A percentile compares a stretch with the other conserved stretches of the same genome.
phyloP scores from a whole-genome alignment of 768 basidiomycete species.

The Suillus lakei region DNA sequence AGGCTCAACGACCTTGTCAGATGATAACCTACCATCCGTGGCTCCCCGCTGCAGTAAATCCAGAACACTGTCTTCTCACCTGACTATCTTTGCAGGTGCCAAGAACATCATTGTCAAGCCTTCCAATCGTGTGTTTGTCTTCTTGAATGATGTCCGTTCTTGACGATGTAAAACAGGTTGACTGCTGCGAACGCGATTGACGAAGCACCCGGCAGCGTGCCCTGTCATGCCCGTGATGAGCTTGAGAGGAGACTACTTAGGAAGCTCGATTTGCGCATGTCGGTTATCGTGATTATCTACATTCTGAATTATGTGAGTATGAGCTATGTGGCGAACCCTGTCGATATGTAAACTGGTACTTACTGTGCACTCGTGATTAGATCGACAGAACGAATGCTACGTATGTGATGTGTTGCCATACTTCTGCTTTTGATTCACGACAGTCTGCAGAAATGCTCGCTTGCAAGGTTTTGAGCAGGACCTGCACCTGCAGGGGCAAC shows the following conservation, averaged over 20 bases:
- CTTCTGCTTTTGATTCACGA: neutral
- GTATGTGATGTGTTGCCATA: neutral
- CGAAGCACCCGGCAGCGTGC: too few relatives aligned
- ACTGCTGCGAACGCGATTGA: too few relatives aligned
- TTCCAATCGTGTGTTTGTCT: neutral
- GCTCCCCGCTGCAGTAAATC: neutral
- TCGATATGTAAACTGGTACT: neutral
- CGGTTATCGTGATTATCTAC: slow-evolving; percentile 13
- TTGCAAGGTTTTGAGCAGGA: slow-evolving; percentile 30
- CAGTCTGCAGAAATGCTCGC: slow-evolving; percentile 16
- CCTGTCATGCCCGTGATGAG: neutral
- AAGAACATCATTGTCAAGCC: too few relatives aligned
- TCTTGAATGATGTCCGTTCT: too few relatives aligned
- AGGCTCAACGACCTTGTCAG: neutral
- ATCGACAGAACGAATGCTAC: slow-evolving; percentile 13
- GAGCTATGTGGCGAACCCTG: neutral
- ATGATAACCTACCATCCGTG: neutral
- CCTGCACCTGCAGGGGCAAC: slow-evolving; percentile 24
- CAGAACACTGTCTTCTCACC: neutral
- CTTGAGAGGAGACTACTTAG: slow-evolving; percentile 5
- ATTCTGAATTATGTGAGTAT: slow-evolving; percentile 10
- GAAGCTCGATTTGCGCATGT: slow-evolving; percentile 9
- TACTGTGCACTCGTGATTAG: neutral
- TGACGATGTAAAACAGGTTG: neutral
- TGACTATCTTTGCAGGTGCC: too few relatives aligned